Conservation (phyloP, 768 basidiomycete species). For the Tylopilus subfusipes region DNA sequence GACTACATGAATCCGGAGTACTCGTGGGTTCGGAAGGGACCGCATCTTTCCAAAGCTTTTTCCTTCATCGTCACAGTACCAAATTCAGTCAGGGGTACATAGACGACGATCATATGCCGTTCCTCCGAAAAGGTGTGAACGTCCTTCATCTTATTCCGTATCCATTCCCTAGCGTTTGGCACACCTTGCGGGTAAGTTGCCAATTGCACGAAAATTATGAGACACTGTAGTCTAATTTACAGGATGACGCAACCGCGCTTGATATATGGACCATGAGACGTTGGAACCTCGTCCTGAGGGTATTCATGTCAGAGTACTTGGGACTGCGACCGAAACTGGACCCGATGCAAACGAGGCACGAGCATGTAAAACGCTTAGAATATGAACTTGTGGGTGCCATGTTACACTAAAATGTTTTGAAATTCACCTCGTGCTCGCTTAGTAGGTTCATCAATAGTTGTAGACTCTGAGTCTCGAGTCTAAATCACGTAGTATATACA, state of each 20-base stretch:
- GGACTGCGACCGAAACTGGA: conserved; percentile 53
- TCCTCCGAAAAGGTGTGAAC: conserved; percentile 77
- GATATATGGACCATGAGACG: conserved; percentile 81
- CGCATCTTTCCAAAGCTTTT: conserved; percentile 59
- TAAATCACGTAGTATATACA: background rate
- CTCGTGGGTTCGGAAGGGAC: conserved; percentile 48
- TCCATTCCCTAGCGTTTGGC: conserved; percentile 92
- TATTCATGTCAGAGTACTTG: conserved; percentile 90
- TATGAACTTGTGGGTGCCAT: conserved; percentile 46
- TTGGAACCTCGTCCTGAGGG: conserved; percentile 85
- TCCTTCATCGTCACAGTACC: conserved; percentile 44
- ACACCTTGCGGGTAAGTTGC: conserved; percentile 60
- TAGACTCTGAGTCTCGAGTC: background rate
- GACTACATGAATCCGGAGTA: conserved; percentile 62
- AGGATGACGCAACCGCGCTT: conserved; percentile 90
- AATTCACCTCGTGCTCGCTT: conserved; percentile 4
- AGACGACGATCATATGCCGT: conserved; percentile 93
- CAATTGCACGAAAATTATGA: background rate
- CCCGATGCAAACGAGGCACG: conserved; percentile 22
- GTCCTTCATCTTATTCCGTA: conserved; percentile 86
- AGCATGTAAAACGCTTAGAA: conserved; percentile 35
- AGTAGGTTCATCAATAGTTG: conserved; percentile 19
- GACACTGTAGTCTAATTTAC: conserved; percentile 5
- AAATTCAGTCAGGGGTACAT: conserved; percentile 54
- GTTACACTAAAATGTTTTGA: background rate